Percentiles rank a stretch among this genome's conserved stretches.
These are phyloP conservation scores for Ceratocystiopsis sp. DNA, from an alignment of 2,329 filamentous ascomycete species.

Conservation along the genomic window DNA sequence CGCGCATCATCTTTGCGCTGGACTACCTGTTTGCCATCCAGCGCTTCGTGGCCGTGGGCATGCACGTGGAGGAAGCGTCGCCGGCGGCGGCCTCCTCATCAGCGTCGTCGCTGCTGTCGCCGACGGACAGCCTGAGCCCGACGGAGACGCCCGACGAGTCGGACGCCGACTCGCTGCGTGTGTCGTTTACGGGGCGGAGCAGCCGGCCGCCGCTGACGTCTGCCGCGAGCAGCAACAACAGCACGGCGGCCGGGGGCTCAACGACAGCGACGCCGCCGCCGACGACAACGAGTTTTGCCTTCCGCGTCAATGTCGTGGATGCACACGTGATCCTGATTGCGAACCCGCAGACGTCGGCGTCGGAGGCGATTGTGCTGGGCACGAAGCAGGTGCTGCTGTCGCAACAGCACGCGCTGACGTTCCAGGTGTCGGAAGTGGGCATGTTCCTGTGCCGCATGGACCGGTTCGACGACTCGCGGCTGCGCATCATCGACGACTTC, in stretches of 20 bases:
- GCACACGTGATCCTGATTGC: constrained; percentile 94
- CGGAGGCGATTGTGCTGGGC: constrained; percentile 87
- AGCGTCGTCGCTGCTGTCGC: constrained; percentile 33
- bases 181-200: constrained; percentile 24
- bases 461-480: constrained; percentile 73
- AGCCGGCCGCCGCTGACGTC: constrained; percentile 7
- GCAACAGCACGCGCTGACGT: constrained; percentile 81
- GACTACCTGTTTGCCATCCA: constrained; percentile 91
- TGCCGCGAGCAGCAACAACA: not conserved
- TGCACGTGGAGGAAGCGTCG: constrained; percentile 43
- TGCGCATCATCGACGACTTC: constrained; percentile 93
- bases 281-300: constrained; percentile 56
- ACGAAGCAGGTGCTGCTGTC: constrained; percentile 88
- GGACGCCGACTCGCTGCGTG: constrained; percentile 40
- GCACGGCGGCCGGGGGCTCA: too few relatives aligned
- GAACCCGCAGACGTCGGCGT: constrained; percentile 75
- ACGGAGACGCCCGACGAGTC: constrained; percentile 41
- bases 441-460: constrained; percentile 99
- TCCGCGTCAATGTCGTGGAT: constrained; percentile 86
- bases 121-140: constrained; percentile 27
- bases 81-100: constrained; percentile 13
- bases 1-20: constrained; percentile 81
- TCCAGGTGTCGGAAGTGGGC: constrained; percentile 85
- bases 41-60: constrained; percentile 57
- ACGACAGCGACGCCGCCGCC: not conserved